Base-by-base conservation (phyloP, 1,139 yeast genomes). In the Blastobotrys raffinosifermentans region DNA sequence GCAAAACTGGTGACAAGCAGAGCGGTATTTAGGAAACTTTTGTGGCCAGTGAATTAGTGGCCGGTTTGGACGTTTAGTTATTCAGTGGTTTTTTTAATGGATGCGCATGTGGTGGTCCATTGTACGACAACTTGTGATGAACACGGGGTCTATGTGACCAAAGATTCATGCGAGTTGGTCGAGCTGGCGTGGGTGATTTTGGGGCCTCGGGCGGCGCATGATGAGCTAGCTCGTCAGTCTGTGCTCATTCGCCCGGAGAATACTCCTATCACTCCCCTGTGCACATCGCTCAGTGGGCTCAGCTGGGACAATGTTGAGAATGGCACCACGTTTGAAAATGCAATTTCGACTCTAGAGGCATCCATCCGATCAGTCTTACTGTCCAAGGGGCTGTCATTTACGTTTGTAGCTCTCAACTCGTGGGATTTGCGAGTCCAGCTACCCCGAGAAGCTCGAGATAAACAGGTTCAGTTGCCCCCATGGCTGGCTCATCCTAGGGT, bases 381-480 rank as follows among this genome's bases (percentile, higher is more conserved):
- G 9, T 53, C 65, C 19, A 62, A 67, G 30, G 67, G 70, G 4
- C 60, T 63, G 35, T 80, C 77, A 26, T 81, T 85, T 55, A 67
- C 79, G 2, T 74, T 87, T 51, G 80, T 86, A 31, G 71, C 87
- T 1, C 67, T 75, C 47, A 77, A 78, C 51, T 69, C 79, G 7
- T 73, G 80, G 75, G 80, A 79, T 48, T 62, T 89, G 34, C 70
- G 89, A 45, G 89, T 86, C 22, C 85, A 82, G 50, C 60, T 89
- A 19, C 80, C 84, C 4, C 70, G 94, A 34, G 94, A 85, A 56
- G 86, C 94, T 7, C 69, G 85, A 29, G 94, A 85, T 56, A 78
- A 82, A 55, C 72, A 75, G 10, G 76, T 83, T 39, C 73, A 67
- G 2, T 67, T 89, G 43, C 96, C 96, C 0, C 67, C 73, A 2